Conservation (phyloP, 2,329 filamentous ascomycete genomes). For the Plenodomus lindquistii region DNA sequence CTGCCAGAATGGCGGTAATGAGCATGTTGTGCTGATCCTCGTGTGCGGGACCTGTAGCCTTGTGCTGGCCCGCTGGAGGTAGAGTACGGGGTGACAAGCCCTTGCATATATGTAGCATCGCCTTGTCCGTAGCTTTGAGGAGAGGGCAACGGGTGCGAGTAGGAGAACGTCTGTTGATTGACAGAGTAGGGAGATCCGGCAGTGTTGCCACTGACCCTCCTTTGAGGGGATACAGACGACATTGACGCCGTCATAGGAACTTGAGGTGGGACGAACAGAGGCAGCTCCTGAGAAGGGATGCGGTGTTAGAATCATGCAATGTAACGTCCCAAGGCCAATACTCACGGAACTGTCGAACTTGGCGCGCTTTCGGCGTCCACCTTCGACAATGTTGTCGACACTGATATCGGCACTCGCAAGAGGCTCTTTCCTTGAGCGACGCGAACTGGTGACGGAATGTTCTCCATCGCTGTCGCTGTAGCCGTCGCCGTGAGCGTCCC, state of each 20-base stretch:
- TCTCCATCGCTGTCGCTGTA: conserved; percentile 89
- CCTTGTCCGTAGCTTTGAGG: conserved; percentile 70
- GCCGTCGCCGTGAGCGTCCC: conserved; percentile 65
- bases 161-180: conserved; percentile 78
- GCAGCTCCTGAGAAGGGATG: conserved; percentile 72
- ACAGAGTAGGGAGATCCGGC: conserved; percentile 74
- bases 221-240: conserved; percentile 91
- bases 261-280: conserved; percentile 81
- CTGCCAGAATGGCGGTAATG: conserved; percentile 51
- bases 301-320: conserved; percentile 27
- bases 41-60: conserved; percentile 41
- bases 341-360: conserved; percentile 98
- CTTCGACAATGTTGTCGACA: conserved; percentile 96
- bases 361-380: conserved; percentile 89
- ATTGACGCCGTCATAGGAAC: conserved; percentile 92
- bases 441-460: conserved; percentile 70
- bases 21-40: conserved; percentile 43
- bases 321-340: conserved; percentile 26
- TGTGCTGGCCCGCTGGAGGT: conserved; percentile 36
- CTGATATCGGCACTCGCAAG: conserved; percentile 96
- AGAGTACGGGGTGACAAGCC: conserved; percentile 43
- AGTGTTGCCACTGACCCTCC: conserved; percentile 74
- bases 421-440: conserved; percentile 78
- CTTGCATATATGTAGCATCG: conserved; percentile 43
- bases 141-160: conserved; percentile 77